These are phyloP conservation scores for Fusarium lateritium DNA, from an alignment of 2,329 filamentous ascomycete species.

Conservation along the genomic window DNA sequence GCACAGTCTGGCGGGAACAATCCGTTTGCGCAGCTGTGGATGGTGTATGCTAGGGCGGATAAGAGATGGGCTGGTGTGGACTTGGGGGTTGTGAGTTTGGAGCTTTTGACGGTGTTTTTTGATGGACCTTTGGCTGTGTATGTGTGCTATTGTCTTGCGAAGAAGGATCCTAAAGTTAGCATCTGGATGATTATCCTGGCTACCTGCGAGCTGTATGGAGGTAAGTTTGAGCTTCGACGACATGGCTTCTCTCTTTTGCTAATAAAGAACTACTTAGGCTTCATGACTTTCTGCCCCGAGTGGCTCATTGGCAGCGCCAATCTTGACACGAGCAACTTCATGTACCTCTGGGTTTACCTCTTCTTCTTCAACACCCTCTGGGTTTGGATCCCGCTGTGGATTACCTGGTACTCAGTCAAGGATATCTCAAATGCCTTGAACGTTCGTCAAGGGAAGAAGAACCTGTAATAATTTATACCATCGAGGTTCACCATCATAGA, in stretches of 20 bases:
- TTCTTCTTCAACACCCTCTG: constrained; percentile 79
- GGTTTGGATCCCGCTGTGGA: constrained; percentile 75
- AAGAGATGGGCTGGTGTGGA: constrained; percentile 75
- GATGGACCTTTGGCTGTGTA: constrained; percentile 72
- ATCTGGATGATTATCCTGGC: constrained; percentile 76
- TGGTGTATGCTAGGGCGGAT: constrained; percentile 78
- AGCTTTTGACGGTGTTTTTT: constrained; percentile 75
- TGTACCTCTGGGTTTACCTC: constrained; percentile 78
- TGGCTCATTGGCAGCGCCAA: constrained; percentile 75
- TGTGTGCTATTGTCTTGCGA: constrained; percentile 73
- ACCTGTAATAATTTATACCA: constrained; percentile 30
- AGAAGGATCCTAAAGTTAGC: constrained; percentile 67
- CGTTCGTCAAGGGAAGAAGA: constrained; percentile 52
- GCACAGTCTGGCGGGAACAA: constrained; percentile 69
- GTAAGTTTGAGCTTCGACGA: constrained; percentile 53
- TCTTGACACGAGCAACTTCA: constrained; percentile 76
- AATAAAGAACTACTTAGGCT: constrained; percentile 60
- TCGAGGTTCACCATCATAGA: not conserved
- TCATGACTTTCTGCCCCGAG: constrained; percentile 80
- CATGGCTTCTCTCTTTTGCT: not conserved
- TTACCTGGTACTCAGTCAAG: constrained; percentile 67
- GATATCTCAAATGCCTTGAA: constrained; percentile 70
- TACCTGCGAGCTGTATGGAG: constrained; percentile 77
- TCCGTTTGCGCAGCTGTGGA: constrained; percentile 74
- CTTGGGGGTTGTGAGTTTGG: constrained; percentile 73